Evolutionary conservation across 768 basidiomycete species (phyloP), one percentile per base, ranked within the genome.

Genomic region (Russula abietina): DNA sequence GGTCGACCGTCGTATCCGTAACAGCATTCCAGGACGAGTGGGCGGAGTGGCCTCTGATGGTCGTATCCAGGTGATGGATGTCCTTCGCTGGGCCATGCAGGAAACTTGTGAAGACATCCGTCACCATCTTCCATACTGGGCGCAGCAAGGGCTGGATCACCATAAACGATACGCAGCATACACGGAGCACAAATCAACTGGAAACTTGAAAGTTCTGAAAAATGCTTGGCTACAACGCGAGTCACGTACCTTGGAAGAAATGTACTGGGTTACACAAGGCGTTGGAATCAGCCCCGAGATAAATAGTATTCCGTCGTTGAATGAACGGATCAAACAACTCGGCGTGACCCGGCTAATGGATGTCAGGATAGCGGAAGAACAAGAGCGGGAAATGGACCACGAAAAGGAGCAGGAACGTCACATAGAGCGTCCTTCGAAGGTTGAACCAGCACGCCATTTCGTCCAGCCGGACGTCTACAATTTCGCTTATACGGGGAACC

Each of bases 1-100:
- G 11, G 51, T 66, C 36, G 65, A 66, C 24, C 57, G 49, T n/a
- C 10, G 26, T 22, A 64, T 66, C 33, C 65, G 65, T 2, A 26
- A 17, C n/a, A 51, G 32, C 12, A 36, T 54, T 26, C 57, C 54
- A 28, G 38, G 22, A 14, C 48, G 17, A 16, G 19, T 8, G 8
- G 38, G 22, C 9, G 39, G 17, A 16, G 19, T 8, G 8, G 5
- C n/a, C 22, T 30, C 39, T 41, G 38, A 12, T 36, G 12, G 10
- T 19, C 32, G 10, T 17, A 41, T 64, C n/a, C 45, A 19, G 36
- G 65, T 56, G 22, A 7, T 55, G 17, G 65, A 66, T 6, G 33
- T 66, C 9, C 53, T 66, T 30, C 62, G 65, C 22, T 66, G 65
- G 65, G 52, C 62, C 26, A 64, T 66, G 45, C 57, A 59, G 22